Conservation (phyloP, 208 protist species). For the Trypanosoma boissoni region DNA sequence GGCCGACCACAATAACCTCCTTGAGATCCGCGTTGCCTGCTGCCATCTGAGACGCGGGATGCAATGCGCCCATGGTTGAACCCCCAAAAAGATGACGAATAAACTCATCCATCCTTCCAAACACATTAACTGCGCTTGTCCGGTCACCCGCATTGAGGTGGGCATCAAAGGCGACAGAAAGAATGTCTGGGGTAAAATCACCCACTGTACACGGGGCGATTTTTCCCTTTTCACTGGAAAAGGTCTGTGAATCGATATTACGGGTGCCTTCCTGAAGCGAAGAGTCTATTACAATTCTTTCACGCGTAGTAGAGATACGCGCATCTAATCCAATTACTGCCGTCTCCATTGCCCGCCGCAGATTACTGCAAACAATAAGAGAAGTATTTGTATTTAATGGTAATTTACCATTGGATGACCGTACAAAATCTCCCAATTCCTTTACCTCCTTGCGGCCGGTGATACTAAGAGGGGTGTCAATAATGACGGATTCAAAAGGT, state of each 20-base stretch:
- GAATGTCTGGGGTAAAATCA: constrained; percentile 34
- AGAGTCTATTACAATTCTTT: constrained; percentile 84
- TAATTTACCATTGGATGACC: constrained; percentile 54
- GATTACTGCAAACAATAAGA: constrained; percentile 79
- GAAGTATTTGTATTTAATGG: constrained; percentile 58
- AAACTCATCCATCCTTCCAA: constrained; percentile 82
- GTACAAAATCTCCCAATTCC: constrained; percentile 70
- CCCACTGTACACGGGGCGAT: constrained; percentile 65
- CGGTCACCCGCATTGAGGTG: constrained; percentile 79
- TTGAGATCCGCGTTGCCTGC: constrained; percentile 57
- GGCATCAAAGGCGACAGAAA: constrained; percentile 52
- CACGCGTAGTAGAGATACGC: constrained; percentile 53
- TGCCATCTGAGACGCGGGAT: constrained; percentile 16
- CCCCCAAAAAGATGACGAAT: constrained; percentile 66
- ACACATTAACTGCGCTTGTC: constrained; percentile 60
- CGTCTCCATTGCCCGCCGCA: constrained; percentile 88
- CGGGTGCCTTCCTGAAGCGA: constrained; percentile 86
- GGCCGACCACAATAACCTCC: constrained; percentile 90
- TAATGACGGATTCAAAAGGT: constrained; percentile 80
- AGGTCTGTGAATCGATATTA: constrained; percentile 89
- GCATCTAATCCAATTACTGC: constrained; percentile 61
- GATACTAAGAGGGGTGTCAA: constrained; percentile 88
- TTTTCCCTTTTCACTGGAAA: constrained; percentile 73
- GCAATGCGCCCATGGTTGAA: constrained; percentile 22
- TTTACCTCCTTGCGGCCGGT: constrained; percentile 66